Base-by-base conservation (phyloP, 345 rosid genomes). In the Kernera saxatilis region DNA sequence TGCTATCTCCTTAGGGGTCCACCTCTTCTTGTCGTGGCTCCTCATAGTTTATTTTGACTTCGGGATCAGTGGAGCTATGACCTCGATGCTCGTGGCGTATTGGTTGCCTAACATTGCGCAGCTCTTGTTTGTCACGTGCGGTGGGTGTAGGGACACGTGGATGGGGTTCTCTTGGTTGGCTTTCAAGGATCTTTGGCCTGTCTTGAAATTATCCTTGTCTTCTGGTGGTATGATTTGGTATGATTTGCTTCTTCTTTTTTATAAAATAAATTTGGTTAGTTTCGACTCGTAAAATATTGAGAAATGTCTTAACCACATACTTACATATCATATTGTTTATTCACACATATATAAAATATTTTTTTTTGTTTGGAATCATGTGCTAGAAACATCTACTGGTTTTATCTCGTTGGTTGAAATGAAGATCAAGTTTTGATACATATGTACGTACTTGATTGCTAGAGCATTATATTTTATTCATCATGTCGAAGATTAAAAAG, bases 201-300 rank as follows among this genome's bases (percentile, higher is more conserved):
- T 80, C 35, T 27, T 80, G 8, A 80, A 80, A 75, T 73, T 82
- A 27, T 82, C 85, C 0, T 8, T 77, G 1, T 79, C 85, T 40
- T 79, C 85, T 2, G 83, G 85, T 45, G 84, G 67, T 25, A 87
- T 90, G 96, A 74, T 86, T 46, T 87, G 96, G 91, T 82, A 67
- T 73, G 76, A 19, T 30, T 65, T 23, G 8, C 5, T 3, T 40
- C 1, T 30, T 17, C 11, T 25, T 2, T 13, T 1, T 0, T 41
- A 12, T 5, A 40, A n/a, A n/a, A n/a, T n/a, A n/a, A 32, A n/a
- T 26, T 10, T 30, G 22, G 4, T 11, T 49, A 14, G n/a, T 21
- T 13, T 48, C 27, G 12, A n/a, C 12, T 64, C 10, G 15, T 49
- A 14, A 50, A 36, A 13, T 19, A 13, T 18, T 11, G 14, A 45